A percentile compares a stretch with the other conserved stretches of the same genome.
Evolutionary conservation across 257 asterid species (phyloP).

Genomic region (Nicotiana benthamiana): DNA sequence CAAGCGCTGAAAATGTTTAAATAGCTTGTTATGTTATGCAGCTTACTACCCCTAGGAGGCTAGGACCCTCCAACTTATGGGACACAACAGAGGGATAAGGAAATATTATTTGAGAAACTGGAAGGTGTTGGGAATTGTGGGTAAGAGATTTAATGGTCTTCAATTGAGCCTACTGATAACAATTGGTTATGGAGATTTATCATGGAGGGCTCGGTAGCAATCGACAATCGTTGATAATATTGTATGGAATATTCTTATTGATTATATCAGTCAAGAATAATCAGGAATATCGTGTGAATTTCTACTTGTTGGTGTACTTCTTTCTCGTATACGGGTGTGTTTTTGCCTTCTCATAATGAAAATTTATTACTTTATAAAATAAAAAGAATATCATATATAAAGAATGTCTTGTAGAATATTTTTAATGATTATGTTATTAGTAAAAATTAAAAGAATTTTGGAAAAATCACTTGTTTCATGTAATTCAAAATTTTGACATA

Average conservation of each 20-base stretch:
- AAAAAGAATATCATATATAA: no score
- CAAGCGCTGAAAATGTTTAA: neutral
- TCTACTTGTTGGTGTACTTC: neutral
- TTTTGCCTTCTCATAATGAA: neutral
- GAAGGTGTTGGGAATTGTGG: neutral
- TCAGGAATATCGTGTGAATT: neutral
- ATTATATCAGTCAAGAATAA: neutral
- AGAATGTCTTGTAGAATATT: neutral
- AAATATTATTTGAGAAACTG: neutral
- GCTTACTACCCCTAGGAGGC: neutral
- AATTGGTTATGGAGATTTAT: neutral
- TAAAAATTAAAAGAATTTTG: no score
- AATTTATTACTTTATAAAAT: neutral
- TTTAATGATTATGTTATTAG: neutral
- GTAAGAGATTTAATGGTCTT: neutral
- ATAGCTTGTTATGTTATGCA: neutral
- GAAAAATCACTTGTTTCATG: neutral
- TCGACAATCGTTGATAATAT: neutral
- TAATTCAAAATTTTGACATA: neutral
- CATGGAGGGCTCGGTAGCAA: neutral
- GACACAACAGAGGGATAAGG: neutral
- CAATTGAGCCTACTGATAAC: neutral
- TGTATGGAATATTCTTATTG: neutral
- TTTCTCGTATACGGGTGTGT: neutral
- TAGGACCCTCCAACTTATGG: neutral